Evolutionary conservation across 78 protist species (phyloP), one percentile per base, ranked within the genome.

Genomic region (Dictyostelium brefeldianum): DNA sequence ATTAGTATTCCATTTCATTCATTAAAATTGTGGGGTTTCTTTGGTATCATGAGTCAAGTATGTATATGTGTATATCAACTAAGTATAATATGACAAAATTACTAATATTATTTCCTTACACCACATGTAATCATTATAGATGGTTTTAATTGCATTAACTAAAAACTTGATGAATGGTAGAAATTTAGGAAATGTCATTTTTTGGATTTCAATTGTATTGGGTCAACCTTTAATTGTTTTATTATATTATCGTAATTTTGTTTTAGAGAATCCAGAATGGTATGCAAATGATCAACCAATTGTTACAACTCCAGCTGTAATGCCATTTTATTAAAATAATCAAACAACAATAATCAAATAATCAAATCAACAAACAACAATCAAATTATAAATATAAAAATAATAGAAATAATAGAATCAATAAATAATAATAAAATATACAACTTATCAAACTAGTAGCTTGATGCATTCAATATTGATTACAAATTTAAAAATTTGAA

Each of bases 181-280:
- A 54, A 81, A 65, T 22, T n/a, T 71, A 27, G 96, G 96, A 25
- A 92, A 92, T 59, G 85, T 92, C 25, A 81, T 81, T 43, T 92
- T 92, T 67, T 92, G 96, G 96, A 56, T 92, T 2, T 48, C 71
- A 18, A 83, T 92, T 22, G 96, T 84, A 1, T 25, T 92, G 15
- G 96, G 96, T 27, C 96, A 92, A 75, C 96, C 96, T 20, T 59
- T 83, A 53, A 70, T 80, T 51, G 96, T 92, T 20, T 77, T 92
- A 17, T 53, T 83, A n/a, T 81, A 81, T 78, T 92, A 92, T 69
- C 62, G 92, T 56, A 80, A 83, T 57, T 92, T 81, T 57, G 67
- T 89, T 56, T 27, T n/a, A 43, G 89, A 80, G 51, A 67, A 89
- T 85, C 92, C 92, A 36, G 41, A 71, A 41, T 46, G 48, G 15